Evolutionary conservation across 2,329 filamentous ascomycete genomes (phyloP).

Genomic region (Trichoderma asperellum): DNA sequence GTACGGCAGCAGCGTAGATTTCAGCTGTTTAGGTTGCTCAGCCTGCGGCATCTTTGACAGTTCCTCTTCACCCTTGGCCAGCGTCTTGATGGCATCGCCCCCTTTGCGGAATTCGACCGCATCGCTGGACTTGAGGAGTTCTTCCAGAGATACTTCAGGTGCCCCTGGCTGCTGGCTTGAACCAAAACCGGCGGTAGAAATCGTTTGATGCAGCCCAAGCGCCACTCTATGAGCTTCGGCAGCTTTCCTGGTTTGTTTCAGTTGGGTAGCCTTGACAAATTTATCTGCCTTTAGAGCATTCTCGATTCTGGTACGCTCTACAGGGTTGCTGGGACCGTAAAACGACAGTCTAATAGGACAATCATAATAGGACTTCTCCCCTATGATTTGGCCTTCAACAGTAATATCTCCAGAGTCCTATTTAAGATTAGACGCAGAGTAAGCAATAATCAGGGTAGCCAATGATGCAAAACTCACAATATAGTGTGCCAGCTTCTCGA

Average conservation of each 20-base stretch:
- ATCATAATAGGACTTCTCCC: slow-evolving; percentile 67
- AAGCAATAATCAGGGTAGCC: too few species aligned
- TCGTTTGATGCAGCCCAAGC: slow-evolving; percentile 46
- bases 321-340: slow-evolving; percentile 66
- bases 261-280: slow-evolving; percentile 62
- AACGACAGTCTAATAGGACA: slow-evolving; percentile 72
- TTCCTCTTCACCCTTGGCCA: slow-evolving; percentile 71
- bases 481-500: slow-evolving; percentile 72
- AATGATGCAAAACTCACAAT: slow-evolving; percentile 54
- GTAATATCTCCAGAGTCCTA: slow-evolving; percentile 62
- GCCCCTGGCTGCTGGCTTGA: slow-evolving; percentile 34
- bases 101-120: slow-evolving; percentile 68
- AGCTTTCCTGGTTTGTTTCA: slow-evolving; percentile 57
- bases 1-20: slow-evolving; percentile 74
- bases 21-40: slow-evolving; percentile 66
- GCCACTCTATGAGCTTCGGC: slow-evolving; percentile 56
- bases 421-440: background rate
- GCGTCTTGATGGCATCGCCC: slow-evolving; percentile 67
- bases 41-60: slow-evolving; percentile 74
- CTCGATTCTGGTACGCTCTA: slow-evolving; percentile 59
- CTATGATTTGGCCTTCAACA: slow-evolving; percentile 71
- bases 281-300: slow-evolving; percentile 65
- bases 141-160: slow-evolving; percentile 57
- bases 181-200: slow-evolving; percentile 45
- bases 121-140: slow-evolving; percentile 68